Percentiles rank a stretch among this genome's conserved stretches.
These are phyloP conservation scores for Euptelea pleiosperma DNA, from an alignment of 164 flowering plant species.

Conservation along the genomic window DNA sequence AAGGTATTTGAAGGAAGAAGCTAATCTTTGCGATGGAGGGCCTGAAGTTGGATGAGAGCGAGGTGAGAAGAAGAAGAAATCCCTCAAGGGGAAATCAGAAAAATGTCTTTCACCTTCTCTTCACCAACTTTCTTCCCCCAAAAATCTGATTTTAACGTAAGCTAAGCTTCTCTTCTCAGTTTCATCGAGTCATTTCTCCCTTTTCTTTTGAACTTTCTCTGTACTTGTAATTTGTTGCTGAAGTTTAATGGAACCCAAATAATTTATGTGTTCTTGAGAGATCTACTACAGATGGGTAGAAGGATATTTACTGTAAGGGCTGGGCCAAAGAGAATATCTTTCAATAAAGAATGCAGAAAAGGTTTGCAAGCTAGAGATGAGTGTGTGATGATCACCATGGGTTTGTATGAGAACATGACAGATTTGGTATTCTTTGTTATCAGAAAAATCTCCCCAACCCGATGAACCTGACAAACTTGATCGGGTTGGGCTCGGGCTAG, in stretches of 20 bases:
- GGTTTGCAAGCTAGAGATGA: constrained; percentile 35
- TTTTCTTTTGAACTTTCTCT: not conserved
- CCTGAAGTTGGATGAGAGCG: too few species aligned
- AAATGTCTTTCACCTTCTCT: not conserved
- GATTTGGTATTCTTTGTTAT: too few species aligned
- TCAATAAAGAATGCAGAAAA: constrained; percentile 63
- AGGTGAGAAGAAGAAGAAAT: too few species aligned
- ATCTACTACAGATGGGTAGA: not conserved
- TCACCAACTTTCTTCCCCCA: constrained; percentile 3
- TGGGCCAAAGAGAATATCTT: constrained; percentile 68
- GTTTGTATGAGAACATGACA: too few species aligned
- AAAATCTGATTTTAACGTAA: not conserved
- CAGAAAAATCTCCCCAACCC: too few species aligned
- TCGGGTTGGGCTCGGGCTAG: too few species aligned
- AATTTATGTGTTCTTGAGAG: constrained; percentile 3
- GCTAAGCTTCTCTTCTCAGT: not conserved
- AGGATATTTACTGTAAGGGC: constrained; percentile 44
- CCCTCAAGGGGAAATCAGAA: too few species aligned
- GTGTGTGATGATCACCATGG: not conserved
- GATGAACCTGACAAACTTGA: too few species aligned
- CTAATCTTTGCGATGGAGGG: too few species aligned
- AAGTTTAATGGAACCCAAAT: constrained; percentile 9
- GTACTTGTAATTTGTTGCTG: not conserved
- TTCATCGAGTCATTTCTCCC: not conserved
- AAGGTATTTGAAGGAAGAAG: too few species aligned